Evolutionary conservation across 352 stramenopile species (phyloP).

Genomic region (Globisporangium orthogonon): DNA sequence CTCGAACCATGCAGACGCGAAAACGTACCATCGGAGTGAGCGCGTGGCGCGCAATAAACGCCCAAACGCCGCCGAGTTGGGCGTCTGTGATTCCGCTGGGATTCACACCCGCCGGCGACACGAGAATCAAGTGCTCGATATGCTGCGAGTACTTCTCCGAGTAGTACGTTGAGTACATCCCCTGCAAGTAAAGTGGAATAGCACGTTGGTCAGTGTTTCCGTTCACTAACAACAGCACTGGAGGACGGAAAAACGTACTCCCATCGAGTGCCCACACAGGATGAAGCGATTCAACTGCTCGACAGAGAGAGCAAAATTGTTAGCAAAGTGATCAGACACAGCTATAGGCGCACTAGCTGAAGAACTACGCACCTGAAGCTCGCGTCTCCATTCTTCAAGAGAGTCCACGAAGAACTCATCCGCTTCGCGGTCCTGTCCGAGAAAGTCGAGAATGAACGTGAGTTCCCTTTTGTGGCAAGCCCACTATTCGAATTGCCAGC

Average conservation of each 20-base stretch:
- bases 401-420: constrained; percentile 82
- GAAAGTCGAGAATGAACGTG: background rate
- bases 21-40: constrained; percentile 66
- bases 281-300: constrained; percentile 67
- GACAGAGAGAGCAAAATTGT: background rate
- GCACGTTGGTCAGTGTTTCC: background rate
- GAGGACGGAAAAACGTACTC: constrained; percentile 28
- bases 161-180: constrained; percentile 79
- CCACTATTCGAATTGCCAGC: background rate
- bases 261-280: constrained; percentile 74
- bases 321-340: no score
- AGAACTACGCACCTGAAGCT: constrained; percentile 24
- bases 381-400: constrained; percentile 65
- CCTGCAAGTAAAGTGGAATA: constrained; percentile 14
- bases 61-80: constrained; percentile 37
- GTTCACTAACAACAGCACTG: no score
- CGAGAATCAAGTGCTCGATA: constrained; percentile 70
- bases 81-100: constrained; percentile 25
- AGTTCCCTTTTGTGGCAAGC: background rate
- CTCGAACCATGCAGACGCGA: background rate
- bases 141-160: constrained; percentile 59
- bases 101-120: constrained; percentile 67
- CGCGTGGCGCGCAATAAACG: constrained; percentile 27
- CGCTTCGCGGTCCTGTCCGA: constrained; percentile 49
- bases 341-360: background rate